These are phyloP conservation scores for Terfezia claveryi DNA, from an alignment of 495 filamentous ascomycete species.

Conservation along the genomic window DNA sequence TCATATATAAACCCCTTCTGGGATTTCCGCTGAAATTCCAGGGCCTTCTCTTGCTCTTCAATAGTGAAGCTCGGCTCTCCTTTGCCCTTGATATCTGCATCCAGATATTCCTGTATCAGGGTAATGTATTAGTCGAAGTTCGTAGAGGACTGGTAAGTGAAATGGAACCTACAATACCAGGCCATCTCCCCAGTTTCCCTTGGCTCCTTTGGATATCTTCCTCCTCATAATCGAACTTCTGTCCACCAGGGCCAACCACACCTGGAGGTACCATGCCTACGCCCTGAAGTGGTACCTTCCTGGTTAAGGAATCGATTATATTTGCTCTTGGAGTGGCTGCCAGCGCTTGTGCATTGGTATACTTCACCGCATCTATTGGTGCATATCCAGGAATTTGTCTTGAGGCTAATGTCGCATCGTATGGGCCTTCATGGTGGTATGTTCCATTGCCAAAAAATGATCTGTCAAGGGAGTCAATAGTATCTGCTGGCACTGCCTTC, in stretches of 20 bases:
- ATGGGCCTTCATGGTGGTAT: conserved; percentile 88
- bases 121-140: not conserved
- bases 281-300: conserved; percentile 69
- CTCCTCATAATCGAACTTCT: conserved; percentile 60
- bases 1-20: not conserved
- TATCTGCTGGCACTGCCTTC: not conserved
- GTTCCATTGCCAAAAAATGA: not conserved
- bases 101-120: conserved; percentile 36
- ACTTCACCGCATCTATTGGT: conserved; percentile 55
- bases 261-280: conserved; percentile 58
- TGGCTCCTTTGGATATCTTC: conserved; percentile 69
- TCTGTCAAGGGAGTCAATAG: not conserved
- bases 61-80: conserved; percentile 52
- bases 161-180: conserved; percentile 34
- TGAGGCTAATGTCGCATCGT: conserved; percentile 57
- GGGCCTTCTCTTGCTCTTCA: conserved; percentile 39
- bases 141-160: not conserved
- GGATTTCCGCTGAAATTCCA: conserved; percentile 18
- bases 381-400: conserved; percentile 35
- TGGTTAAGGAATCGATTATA: conserved; percentile 47
- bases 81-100: conserved; percentile 56
- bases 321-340: conserved; percentile 65
- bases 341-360: conserved; percentile 55
- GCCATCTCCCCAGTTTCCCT: conserved; percentile 44
- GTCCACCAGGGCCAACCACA: conserved; percentile 38